These are phyloP conservation scores for Microcyclospora tardicrescens DNA, from an alignment of 2,329 filamentous ascomycete species.

Conservation along the genomic window DNA sequence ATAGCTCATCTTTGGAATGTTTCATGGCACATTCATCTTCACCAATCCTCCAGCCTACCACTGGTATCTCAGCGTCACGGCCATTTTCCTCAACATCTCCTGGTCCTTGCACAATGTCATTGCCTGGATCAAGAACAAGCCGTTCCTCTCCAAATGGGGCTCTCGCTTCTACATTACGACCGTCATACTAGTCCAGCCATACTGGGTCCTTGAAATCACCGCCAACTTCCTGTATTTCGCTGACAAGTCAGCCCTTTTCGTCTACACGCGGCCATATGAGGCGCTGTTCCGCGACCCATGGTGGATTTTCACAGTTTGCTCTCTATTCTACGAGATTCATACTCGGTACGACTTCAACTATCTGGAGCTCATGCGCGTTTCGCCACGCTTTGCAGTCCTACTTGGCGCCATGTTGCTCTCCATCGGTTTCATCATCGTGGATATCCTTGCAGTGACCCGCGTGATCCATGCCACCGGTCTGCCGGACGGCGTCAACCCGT, in stretches of 20 bases:
- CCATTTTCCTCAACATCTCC: constrained; percentile 47
- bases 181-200: constrained; percentile 46
- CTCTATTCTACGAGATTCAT: constrained; percentile 51
- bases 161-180: constrained; percentile 46
- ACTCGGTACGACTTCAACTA: constrained; percentile 45
- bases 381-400: constrained; percentile 52
- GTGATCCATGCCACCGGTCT: constrained; percentile 15
- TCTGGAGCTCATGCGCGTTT: constrained; percentile 45
- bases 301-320: constrained; percentile 52
- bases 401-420: constrained; percentile 48
- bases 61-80: constrained; percentile 51
- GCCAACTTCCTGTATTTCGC: constrained; percentile 47
- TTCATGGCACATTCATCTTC: constrained; percentile 48
- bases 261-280: constrained; percentile 45
- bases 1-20: constrained; percentile 43
- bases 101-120: constrained; percentile 55
- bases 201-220: constrained; percentile 53
- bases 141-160: constrained; percentile 33
- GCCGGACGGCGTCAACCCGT: constrained; percentile 49
- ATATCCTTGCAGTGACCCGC: constrained; percentile 46
- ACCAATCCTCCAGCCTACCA: constrained; percentile 42
- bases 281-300: constrained; percentile 52
- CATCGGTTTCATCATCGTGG: constrained; percentile 47
- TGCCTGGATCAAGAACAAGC: constrained; percentile 53
- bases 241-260: constrained; percentile 33